Evolutionary conservation across 345 rosid genomes (phyloP).

Genomic region (Hypericum perforatum): DNA sequence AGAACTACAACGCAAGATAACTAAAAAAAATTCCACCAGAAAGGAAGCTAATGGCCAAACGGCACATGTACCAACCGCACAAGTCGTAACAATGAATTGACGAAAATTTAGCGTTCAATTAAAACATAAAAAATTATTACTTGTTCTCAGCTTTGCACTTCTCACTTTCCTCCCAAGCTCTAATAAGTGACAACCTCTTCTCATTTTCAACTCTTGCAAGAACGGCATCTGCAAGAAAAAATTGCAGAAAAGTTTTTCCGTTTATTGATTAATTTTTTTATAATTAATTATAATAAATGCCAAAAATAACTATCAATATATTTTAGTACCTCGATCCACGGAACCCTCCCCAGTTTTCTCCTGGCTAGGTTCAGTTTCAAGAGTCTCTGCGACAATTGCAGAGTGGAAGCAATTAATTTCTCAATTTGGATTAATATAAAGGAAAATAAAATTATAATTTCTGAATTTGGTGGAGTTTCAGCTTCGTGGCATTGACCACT

Average conservation of each 20-base stretch:
- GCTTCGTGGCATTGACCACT: too few species aligned
- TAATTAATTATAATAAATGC: background rate
- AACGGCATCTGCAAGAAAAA: slow-evolving; percentile 45
- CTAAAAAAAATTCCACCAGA: too few species aligned
- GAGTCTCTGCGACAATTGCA: slow-evolving; percentile 27
- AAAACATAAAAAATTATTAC: slow-evolving; percentile 17
- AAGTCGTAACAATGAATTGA: too few species aligned
- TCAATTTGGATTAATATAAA: background rate
- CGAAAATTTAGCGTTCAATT: too few species aligned
- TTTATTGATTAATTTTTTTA: background rate
- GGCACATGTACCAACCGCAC: too few species aligned
- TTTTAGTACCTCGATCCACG: slow-evolving; percentile 37
- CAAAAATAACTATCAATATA: too few species aligned
- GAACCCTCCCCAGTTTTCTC: slow-evolving; percentile 37
- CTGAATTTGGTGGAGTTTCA: too few species aligned
- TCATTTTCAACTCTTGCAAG: slow-evolving; percentile 71
- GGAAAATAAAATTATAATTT: background rate
- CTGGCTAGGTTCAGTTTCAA: slow-evolving; percentile 26
- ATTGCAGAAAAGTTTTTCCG: background rate
- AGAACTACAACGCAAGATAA: background rate
- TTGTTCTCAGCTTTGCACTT: slow-evolving; percentile 86
- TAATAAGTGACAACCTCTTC: slow-evolving; percentile 64
- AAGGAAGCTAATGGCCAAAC: too few species aligned
- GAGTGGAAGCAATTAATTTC: background rate
- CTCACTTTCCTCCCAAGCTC: slow-evolving; percentile 97